Evolutionary conservation across 148 eudicot genomes (phyloP).

Genomic region (Salicornia ramosissima): DNA sequence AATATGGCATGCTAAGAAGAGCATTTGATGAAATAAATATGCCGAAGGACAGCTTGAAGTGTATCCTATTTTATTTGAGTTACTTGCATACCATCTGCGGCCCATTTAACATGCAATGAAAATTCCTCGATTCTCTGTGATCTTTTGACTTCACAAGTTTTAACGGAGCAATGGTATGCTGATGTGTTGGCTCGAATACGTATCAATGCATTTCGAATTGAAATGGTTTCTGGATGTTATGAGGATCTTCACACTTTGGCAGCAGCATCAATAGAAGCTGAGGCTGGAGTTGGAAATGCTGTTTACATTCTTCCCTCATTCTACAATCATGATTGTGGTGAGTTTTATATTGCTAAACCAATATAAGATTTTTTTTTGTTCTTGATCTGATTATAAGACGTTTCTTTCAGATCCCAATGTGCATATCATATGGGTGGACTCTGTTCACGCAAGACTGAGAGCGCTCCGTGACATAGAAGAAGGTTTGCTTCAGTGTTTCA

Average conservation of each 20-base stretch:
- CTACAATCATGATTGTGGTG: conserved; percentile 96
- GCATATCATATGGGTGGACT: conserved; percentile 84
- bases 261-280: conserved; percentile 66
- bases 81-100: background rate
- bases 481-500: conserved; percentile 40
- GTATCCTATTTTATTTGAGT: conserved; percentile 53
- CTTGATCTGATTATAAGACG: conserved; percentile 6
- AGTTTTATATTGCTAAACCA: conserved; percentile 21
- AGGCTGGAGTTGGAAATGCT: conserved; percentile 93
- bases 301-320: conserved; percentile 90
- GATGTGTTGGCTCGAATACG: conserved; percentile 77
- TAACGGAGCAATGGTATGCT: conserved; percentile 81
- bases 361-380: background rate
- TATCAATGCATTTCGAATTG: conserved; percentile 88
- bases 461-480: conserved; percentile 79
- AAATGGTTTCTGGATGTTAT: conserved; percentile 54
- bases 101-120: background rate
- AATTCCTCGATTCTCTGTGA: conserved; percentile 8
- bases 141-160: conserved; percentile 44
- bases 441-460: conserved; percentile 62
- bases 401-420: conserved; percentile 77
- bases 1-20: conserved; percentile 54
- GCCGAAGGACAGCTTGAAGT: conserved; percentile 41
- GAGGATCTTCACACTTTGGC: conserved; percentile 71
- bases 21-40: conserved; percentile 47